phyloP scores from a whole-genome alignment of 176 grass and related monocot species.

The barley (Hordeum vulgare) region DNA sequence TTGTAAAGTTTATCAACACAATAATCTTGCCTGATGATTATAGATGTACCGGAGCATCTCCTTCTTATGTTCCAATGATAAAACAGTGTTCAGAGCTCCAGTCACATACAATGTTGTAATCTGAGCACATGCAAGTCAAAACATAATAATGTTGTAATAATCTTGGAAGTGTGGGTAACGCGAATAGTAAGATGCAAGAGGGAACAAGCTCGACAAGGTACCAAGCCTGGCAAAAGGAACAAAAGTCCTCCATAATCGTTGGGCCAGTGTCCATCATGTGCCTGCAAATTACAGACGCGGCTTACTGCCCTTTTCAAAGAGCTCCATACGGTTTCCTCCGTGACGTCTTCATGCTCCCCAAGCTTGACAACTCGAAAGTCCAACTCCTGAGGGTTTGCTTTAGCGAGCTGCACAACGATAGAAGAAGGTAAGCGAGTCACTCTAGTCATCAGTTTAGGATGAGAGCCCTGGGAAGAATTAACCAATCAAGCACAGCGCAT shows the following conservation, averaged over 20 bases:
- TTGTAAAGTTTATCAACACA: neutral
- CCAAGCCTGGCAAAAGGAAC: conserved; percentile 78
- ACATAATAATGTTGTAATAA: too few species aligned
- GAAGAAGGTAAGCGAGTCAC: too few species aligned
- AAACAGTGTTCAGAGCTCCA: too few species aligned
- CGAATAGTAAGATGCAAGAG: conserved; percentile 14
- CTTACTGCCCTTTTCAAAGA: conserved; percentile 55
- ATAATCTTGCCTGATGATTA: conserved; percentile 31
- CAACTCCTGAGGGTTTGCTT: conserved; percentile 49
- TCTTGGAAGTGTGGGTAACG: too few species aligned
- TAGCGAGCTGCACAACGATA: conserved; percentile 46
- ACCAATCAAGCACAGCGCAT: too few species aligned
- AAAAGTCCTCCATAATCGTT: conserved; percentile 72
- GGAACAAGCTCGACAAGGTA: conserved; percentile 20
- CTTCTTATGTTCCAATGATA: too few species aligned
- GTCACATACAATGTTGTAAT: too few species aligned
- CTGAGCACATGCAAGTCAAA: conserved; percentile 29
- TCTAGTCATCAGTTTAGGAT: too few species aligned
- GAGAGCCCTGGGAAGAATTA: too few species aligned
- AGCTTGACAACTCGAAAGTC: conserved; percentile 45
- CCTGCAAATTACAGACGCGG: conserved; percentile 54
- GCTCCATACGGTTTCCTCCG: conserved; percentile 36
- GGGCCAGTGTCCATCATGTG: conserved; percentile 78
- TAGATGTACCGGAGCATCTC: too few species aligned
- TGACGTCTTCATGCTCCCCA: conserved; percentile 55